Evolutionary conservation across 257 asterid genomes (phyloP).

Genomic region (Przewalskia tangutica): DNA sequence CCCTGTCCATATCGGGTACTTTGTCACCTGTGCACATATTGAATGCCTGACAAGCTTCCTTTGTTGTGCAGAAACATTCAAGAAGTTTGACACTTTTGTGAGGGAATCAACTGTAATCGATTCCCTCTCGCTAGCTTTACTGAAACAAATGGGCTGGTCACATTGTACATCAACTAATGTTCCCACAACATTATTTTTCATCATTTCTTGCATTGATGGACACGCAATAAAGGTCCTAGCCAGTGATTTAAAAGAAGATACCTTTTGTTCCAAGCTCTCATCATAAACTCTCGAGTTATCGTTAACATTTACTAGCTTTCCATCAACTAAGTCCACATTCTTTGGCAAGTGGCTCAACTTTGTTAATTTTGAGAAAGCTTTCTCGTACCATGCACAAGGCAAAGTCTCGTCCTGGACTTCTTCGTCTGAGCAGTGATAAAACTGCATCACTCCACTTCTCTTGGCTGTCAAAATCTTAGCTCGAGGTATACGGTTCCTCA

Average conservation of each 20-base stretch:
- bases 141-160: conserved; percentile 23
- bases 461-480: conserved; percentile 7
- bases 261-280: conserved; percentile 36
- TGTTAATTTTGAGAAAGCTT: conserved; percentile 16
- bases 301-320: conserved; percentile 45
- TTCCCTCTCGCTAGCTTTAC: conserved; percentile 1
- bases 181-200: conserved; percentile 29
- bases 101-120: not conserved
- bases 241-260: conserved; percentile 50
- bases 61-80: conserved; percentile 64
- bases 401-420: conserved; percentile 21
- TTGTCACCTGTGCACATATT: conserved; percentile 73
- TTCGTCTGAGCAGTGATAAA: conserved; percentile 23
- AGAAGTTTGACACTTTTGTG: conserved; percentile 33
- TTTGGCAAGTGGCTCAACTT: conserved; percentile 40
- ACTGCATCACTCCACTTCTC: conserved; percentile 8
- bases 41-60: conserved; percentile 62
- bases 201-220: conserved; percentile 44
- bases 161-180: conserved; percentile 10
- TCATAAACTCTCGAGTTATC: conserved; percentile 45
- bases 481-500: conserved; percentile 16
- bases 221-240: conserved; percentile 45
- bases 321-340: conserved; percentile 57
- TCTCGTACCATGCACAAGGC: conserved; percentile 59
- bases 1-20: conserved; percentile 55